Base-by-base conservation (phyloP, 768 basidiomycete genomes). In the Russula vinacea region DNA sequence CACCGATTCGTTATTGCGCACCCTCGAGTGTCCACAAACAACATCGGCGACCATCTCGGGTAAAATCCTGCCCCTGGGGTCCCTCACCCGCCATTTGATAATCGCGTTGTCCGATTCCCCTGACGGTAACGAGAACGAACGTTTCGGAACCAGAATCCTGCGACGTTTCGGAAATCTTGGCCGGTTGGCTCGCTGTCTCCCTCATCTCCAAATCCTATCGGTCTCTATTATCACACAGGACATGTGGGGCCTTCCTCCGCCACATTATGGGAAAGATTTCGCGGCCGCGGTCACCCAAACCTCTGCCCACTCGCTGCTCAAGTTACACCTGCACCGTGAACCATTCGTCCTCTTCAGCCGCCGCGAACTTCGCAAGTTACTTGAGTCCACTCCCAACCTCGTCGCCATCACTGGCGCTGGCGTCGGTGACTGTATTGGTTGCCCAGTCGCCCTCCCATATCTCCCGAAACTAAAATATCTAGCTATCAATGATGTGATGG, bases 391-490 rank as follows among this genome's bases (percentile, higher is more conserved):
- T 5, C 55, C 55, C 3, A 57, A 61, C 56, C 64, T 65, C 40
- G 55, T 57, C 24, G 42, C 50, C 33, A 26, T 65, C 33, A 17
- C 56, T 35, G 60, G 60, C 40, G 35, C 19, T 13, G 16, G 19
- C 17, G 49, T 19, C 17, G 26, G 22, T 22, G n/a, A 33, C n/a
- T 10, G 19, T n/a, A 44, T 65, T 7, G 33, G 55, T 32, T 65
- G 64, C 42, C 64, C 64, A 17, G 49, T n/a, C 5, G 5, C 64
- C 55, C 60, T 65, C 32, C 64, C 64, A 11, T n/a, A 52, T 33
- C 64, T 65, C 55, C 64, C 64, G n/a, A 56, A 57, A n/a, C 33
- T 65, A 9, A 61, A 61, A n/a, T 52, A 61, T 39, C 24, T 65
- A 16, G 33, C 40, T 6, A n/a, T 61, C 64, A 39, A 55, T 17